Conservation (phyloP, 2,329 filamentous ascomycete genomes). For the Beauveria sp. region DNA sequence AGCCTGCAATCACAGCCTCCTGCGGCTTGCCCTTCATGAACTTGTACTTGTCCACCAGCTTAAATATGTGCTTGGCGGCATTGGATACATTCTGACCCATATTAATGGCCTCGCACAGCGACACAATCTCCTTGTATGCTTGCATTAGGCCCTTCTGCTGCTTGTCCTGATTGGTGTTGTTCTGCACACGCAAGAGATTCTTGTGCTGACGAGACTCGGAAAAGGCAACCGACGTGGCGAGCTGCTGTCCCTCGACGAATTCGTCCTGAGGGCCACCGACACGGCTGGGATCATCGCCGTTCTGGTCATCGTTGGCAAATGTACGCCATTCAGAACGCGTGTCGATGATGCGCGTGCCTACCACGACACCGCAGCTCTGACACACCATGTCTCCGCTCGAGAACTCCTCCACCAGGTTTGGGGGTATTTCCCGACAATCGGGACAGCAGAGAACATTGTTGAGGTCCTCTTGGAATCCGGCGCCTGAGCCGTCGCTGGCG, state of each 20-base stretch:
- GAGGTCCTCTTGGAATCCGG: constrained; percentile 69
- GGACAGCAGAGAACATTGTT: constrained; percentile 79
- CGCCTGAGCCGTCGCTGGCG: constrained; percentile 23
- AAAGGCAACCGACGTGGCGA: constrained; percentile 81
- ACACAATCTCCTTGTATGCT: constrained; percentile 84
- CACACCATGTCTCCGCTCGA: constrained; percentile 91
- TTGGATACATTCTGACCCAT: constrained; percentile 77
- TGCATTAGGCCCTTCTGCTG: constrained; percentile 71
- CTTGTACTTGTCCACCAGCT: constrained; percentile 86
- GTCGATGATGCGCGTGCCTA: constrained; percentile 87
- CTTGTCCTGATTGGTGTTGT: constrained; percentile 79
- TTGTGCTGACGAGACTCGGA: constrained; percentile 64
- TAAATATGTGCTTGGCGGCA: constrained; percentile 90
- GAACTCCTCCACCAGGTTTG: constrained; percentile 87
- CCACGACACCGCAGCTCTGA: constrained; percentile 80
- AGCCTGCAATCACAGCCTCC: constrained; percentile 89
- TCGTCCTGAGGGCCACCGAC: constrained; percentile 91
- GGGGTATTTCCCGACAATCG: constrained; percentile 88
- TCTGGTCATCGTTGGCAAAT: constrained; percentile 96
- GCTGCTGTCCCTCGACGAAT: constrained; percentile 81
- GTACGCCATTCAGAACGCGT: constrained; percentile 97
- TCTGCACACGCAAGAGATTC: constrained; percentile 77
- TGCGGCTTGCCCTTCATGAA: constrained; percentile 93
- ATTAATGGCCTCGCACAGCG: constrained; percentile 76
- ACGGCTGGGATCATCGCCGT: constrained; percentile 94